Conservation (phyloP, 306 rosid genomes). For the Cicer yamashitae region DNA sequence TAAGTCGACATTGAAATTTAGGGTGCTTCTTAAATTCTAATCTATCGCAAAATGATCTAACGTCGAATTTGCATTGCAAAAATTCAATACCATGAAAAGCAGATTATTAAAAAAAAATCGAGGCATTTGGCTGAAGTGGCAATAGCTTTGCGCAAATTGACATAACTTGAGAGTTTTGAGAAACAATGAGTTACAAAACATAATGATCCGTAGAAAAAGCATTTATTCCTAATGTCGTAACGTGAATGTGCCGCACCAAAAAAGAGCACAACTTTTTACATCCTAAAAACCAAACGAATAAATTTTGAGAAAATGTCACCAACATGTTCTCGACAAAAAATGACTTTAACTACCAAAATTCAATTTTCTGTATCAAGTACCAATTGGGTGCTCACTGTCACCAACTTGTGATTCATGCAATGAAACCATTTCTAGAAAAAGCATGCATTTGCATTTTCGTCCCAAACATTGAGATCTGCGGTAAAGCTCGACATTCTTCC, state of each 20-base stretch:
- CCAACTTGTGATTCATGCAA: not conserved
- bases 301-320: not conserved
- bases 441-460: not conserved
- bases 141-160: no score
- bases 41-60: no score
- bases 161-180: no score
- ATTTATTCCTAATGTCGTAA: no score
- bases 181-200: no score
- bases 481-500: slow-evolving; percentile 10
- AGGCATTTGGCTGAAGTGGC: no score
- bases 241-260: not conserved
- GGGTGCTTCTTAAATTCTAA: no score
- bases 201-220: no score
- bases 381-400: not conserved
- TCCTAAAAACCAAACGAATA: not conserved
- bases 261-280: not conserved
- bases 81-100: no score
- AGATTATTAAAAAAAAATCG: no score
- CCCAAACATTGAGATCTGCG: slow-evolving; percentile 28
- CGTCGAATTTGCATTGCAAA: no score
- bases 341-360: not conserved
- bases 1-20: no score
- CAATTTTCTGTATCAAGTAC: not conserved
- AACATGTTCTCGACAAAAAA: slow-evolving; percentile 7
- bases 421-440: not conserved